Evolutionary conservation across 495 filamentous ascomycete genomes (phyloP).

Genomic region (Podospora conica): DNA sequence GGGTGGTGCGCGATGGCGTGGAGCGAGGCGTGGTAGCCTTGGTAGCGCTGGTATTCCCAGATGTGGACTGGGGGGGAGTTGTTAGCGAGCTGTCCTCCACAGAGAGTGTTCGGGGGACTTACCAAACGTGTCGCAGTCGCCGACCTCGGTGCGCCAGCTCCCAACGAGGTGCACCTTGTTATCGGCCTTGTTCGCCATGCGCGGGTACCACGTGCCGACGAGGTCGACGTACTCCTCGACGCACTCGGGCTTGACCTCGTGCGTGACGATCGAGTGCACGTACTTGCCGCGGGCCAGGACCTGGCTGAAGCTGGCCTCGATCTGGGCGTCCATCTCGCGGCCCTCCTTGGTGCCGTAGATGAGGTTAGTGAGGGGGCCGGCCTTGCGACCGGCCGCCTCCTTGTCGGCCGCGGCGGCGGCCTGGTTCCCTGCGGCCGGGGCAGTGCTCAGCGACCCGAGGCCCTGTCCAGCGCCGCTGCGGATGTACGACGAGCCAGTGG

Average conservation of each 20-base stretch:
- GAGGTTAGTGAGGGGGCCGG: slow-evolving; percentile 56
- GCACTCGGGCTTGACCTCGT: slow-evolving; percentile 90
- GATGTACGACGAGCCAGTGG: slow-evolving; percentile 35
- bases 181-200: slow-evolving; percentile 69
- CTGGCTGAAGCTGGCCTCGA: slow-evolving; percentile 90
- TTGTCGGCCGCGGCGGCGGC: slow-evolving; percentile 40
- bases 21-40: slow-evolving; percentile 89
- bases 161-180: slow-evolving; percentile 95
- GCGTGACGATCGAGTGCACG: slow-evolving; percentile 95
- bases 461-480: slow-evolving; percentile 30
- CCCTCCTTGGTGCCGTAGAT: slow-evolving; percentile 97
- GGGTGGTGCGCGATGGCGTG: slow-evolving; percentile 74
- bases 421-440: slow-evolving; percentile 31
- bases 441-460: slow-evolving; percentile 61
- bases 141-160: slow-evolving; percentile 97
- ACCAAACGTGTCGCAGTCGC: slow-evolving; percentile 97
- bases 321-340: slow-evolving; percentile 83
- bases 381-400: slow-evolving; percentile 38
- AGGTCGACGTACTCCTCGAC: slow-evolving; percentile 91
- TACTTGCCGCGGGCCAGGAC: slow-evolving; percentile 95
- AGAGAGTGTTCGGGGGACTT: slow-evolving; percentile 23
- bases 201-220: slow-evolving; percentile 89
- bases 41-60: slow-evolving; percentile 98
- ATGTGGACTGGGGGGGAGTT: slow-evolving; percentile 69
- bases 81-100: neutral